Percentiles rank a stretch among this genome's conserved stretches.
These are phyloP conservation scores for Tolypocladium inflatum DNA, from an alignment of 2,329 filamentous ascomycete species.

Conservation along the genomic window DNA sequence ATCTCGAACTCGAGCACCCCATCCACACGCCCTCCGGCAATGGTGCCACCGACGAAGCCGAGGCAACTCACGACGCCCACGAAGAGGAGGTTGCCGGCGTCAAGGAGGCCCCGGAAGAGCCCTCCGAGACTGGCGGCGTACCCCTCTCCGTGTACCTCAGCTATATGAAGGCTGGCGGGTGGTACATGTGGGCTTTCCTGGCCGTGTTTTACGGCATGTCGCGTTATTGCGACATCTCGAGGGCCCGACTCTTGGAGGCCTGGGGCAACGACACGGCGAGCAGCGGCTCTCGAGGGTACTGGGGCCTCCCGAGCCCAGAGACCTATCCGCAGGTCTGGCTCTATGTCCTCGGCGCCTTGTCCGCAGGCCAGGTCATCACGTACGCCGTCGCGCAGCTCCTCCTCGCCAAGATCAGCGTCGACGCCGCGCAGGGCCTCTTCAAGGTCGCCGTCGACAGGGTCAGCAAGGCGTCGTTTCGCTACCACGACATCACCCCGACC, in stretches of 20 bases:
- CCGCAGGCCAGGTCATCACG: slow-evolving; percentile 46
- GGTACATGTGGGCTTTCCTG: slow-evolving; percentile 62
- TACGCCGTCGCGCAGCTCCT: slow-evolving; percentile 55
- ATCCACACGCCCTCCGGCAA: slow-evolving; percentile 18
- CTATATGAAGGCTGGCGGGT: slow-evolving; percentile 72
- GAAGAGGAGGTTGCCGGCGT: slow-evolving; percentile 9
- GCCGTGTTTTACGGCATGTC: slow-evolving; percentile 54
- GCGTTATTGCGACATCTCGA: slow-evolving; percentile 53
- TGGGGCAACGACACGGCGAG: slow-evolving; percentile 59
- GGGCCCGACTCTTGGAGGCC: slow-evolving; percentile 75
- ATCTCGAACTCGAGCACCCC: slow-evolving; percentile 25
- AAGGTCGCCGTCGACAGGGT: slow-evolving; percentile 62
- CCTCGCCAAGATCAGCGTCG: slow-evolving; percentile 70
- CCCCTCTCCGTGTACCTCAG: slow-evolving; percentile 70
- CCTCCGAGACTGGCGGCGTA: slow-evolving; percentile 54
- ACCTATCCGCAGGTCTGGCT: slow-evolving; percentile 67
- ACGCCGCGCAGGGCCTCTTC: slow-evolving; percentile 69
- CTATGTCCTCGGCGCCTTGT: slow-evolving; percentile 57
- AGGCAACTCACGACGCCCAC: slow-evolving; percentile 20
- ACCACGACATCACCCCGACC: slow-evolving; percentile 83
- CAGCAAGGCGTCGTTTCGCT: slow-evolving; percentile 74
- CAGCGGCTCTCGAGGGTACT: slow-evolving; percentile 8
- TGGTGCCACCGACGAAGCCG: slow-evolving; percentile 9
- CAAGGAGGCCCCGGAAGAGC: slow-evolving; percentile 22
- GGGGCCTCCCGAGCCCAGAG: slow-evolving; percentile 49